These are phyloP conservation scores for Schizophyllum amplum DNA, from an alignment of 1,284 basidiomycete species.

Conservation along the genomic window DNA sequence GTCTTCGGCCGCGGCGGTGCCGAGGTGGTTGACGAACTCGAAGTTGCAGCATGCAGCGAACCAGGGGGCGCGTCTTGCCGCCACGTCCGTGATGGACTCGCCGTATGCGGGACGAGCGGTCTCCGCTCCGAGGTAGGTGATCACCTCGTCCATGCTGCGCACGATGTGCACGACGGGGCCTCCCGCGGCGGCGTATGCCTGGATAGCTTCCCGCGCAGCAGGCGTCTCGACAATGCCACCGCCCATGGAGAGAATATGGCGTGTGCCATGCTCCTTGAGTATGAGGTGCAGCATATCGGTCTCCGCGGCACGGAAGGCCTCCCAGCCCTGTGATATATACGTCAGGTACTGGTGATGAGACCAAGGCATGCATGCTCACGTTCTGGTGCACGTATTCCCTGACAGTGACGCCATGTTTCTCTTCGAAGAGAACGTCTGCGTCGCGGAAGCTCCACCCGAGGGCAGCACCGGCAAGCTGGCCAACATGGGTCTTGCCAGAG, in stretches of 20 bases:
- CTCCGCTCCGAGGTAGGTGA: slow-evolving; percentile 72
- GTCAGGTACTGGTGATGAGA: too few relatives aligned
- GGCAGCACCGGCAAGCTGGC: slow-evolving; percentile 66
- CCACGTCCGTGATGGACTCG: slow-evolving; percentile 81
- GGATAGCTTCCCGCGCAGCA: slow-evolving; percentile 63
- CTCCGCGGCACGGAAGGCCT: slow-evolving; percentile 36
- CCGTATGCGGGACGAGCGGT: slow-evolving; percentile 80
- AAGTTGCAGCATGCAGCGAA: slow-evolving; percentile 81
- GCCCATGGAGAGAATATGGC: slow-evolving; percentile 85
- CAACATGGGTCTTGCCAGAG: slow-evolving; percentile 91
- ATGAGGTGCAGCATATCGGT: slow-evolving; percentile 45
- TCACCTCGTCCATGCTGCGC: slow-evolving; percentile 34
- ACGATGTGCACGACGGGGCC: slow-evolving; percentile 38
- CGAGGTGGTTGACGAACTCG: slow-evolving; percentile 78
- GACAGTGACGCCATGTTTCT: slow-evolving; percentile 55
- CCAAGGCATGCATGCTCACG: too few relatives aligned
- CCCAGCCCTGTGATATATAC: slow-evolving; percentile 30
- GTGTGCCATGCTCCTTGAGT: slow-evolving; percentile 45
- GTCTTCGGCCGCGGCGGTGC: slow-evolving; percentile 15
- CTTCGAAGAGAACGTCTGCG: slow-evolving; percentile 78
- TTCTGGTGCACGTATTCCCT: slow-evolving; percentile 72
- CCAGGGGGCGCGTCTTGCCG: slow-evolving; percentile 78
- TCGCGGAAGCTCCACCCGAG: slow-evolving; percentile 82
- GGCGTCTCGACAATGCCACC: slow-evolving; percentile 92
- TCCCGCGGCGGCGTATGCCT: slow-evolving; percentile 52